phyloP scores from a whole-genome alignment of 2,329 filamentous ascomycete genomes.

The Didymella glomerata region DNA sequence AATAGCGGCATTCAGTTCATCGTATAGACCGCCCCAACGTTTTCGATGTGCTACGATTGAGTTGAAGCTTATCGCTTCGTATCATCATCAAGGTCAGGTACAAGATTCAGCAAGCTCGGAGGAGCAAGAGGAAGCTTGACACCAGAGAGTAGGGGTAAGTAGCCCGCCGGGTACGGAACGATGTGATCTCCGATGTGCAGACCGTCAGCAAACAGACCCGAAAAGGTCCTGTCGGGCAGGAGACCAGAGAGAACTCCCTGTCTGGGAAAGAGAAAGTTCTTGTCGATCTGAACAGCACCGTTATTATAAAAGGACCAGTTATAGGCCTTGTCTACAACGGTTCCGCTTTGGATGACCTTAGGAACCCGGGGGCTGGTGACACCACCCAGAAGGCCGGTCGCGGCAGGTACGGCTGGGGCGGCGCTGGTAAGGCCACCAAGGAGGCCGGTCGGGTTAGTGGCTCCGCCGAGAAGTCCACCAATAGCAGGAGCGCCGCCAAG shows the following conservation, averaged over 20 bases:
- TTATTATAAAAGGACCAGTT: slow-evolving; percentile 28
- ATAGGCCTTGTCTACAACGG: slow-evolving; percentile 21
- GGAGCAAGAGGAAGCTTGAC: slow-evolving; percentile 14
- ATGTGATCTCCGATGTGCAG: slow-evolving; percentile 28
- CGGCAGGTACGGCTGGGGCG: slow-evolving; percentile 9
- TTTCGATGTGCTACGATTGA: background rate
- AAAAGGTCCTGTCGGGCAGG: slow-evolving; percentile 22
- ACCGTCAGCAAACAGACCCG: slow-evolving; percentile 28
- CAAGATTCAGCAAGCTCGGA: slow-evolving; percentile 10
- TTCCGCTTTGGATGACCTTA: slow-evolving; percentile 22
- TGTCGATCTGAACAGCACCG: slow-evolving; percentile 28
- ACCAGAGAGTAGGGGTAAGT: slow-evolving; percentile 14
- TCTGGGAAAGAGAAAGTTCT: slow-evolving; percentile 26
- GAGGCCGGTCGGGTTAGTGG: background rate
- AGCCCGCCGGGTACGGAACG: slow-evolving; percentile 26
- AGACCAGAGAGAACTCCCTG: slow-evolving; percentile 22
- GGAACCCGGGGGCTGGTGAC: slow-evolving; percentile 6
- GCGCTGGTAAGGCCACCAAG: slow-evolving; percentile 11
- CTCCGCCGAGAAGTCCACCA: slow-evolving; percentile 3
- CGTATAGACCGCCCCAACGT: no score
- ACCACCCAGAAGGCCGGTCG: slow-evolving; percentile 3
- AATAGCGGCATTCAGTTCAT: no score
- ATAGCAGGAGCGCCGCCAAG: background rate
- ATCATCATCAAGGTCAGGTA: background rate
- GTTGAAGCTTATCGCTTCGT: slow-evolving; percentile 4